These are phyloP conservation scores for Amphirosellinia nigrospora DNA, from an alignment of 495 filamentous ascomycete species.

Conservation along the genomic window DNA sequence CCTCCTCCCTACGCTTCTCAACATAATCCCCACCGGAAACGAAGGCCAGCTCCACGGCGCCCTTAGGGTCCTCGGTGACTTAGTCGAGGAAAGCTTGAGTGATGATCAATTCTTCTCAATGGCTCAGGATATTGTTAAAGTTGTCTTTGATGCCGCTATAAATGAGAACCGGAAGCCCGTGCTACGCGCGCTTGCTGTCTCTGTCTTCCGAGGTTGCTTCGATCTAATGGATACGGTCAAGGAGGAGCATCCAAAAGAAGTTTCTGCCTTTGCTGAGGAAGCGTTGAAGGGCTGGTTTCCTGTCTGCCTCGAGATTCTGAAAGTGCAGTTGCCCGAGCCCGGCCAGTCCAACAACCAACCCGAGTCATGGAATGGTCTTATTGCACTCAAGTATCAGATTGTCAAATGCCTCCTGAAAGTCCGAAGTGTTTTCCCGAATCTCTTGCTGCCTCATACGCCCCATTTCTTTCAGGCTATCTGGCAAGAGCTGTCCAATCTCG, in stretches of 20 bases:
- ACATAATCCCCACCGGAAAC: conserved; percentile 72
- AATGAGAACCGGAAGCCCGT: conserved; percentile 74
- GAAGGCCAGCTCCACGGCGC: conserved; percentile 86
- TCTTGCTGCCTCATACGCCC: conserved; percentile 80
- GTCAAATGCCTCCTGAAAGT: conserved; percentile 94
- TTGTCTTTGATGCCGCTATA: conserved; percentile 80
- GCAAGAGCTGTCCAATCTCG: conserved; percentile 78
- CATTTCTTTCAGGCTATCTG: conserved; percentile 83
- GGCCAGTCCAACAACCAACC: conserved; percentile 46
- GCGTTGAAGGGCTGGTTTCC: conserved; percentile 82
- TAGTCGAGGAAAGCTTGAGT: conserved; percentile 90
- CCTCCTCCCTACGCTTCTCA: conserved; percentile 79
- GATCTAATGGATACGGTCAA: conserved; percentile 95
- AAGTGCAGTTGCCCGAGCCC: conserved; percentile 67
- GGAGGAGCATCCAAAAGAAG: conserved; percentile 82
- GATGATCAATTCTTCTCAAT: conserved; percentile 93
- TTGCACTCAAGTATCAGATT: conserved; percentile 86
- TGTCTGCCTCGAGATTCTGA: conserved; percentile 78
- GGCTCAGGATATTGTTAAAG: conserved; percentile 80
- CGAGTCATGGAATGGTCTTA: conserved; percentile 72
- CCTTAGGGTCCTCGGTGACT: conserved; percentile 81
- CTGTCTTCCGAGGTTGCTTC: conserved; percentile 88
- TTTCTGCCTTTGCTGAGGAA: conserved; percentile 88
- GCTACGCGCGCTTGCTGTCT: conserved; percentile 81
- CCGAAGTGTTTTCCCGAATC: conserved; percentile 76